Base-by-base conservation (phyloP, 257 asterid genomes). In the Oldenlandia corymbosa region DNA sequence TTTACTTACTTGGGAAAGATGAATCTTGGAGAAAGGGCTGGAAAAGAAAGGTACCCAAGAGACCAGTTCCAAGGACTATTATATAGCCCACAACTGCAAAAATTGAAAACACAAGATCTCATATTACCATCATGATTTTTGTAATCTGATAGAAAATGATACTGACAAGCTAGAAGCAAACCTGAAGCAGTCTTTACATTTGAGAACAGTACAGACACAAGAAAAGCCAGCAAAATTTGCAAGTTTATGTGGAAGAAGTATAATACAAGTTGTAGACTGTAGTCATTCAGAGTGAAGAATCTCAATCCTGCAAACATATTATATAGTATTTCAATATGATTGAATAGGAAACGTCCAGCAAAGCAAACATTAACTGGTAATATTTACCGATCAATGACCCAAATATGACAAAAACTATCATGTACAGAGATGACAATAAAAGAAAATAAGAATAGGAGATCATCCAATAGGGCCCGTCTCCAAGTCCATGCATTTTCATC, bases 401-500 rank as follows among this genome's bases (percentile, higher is more conserved):
- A 74, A 93, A 87, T 53, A 78, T 46, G 77, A 93, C 96, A 67
- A 93, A 87, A 76, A 87, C 83, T 59, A 87, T 65, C 95, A 87
- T 87, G 88, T 90, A 93, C 68, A 81, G 30, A n/a, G 73, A 37
- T 43, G 96, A 93, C 81, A 93, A 61, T 62, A 76, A 77, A 62
- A 93, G 92, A 75, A 93, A 93, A 81, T 93, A 93, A 72, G 91
- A 87, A 69, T 93, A 90, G 68, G 97, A 82, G 78, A 93, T 90
- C 92, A 84, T 77, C 99, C 99, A 90, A 75, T 93, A 93, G 59
- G 99, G 96, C 36, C 96, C 95, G 68, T 93, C 97, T 13, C 91
- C 96, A 62, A 93, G 92, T 14, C 99, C 99, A 69, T 93, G 97
- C 99, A 93, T 93, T 85, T 93, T 93, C 99, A 93, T 93, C 97